Evolutionary conservation across 352 stramenopile genomes (phyloP), one percentile per base, ranked within the genome.

Genomic region (Globisporangium mamillatum): DNA sequence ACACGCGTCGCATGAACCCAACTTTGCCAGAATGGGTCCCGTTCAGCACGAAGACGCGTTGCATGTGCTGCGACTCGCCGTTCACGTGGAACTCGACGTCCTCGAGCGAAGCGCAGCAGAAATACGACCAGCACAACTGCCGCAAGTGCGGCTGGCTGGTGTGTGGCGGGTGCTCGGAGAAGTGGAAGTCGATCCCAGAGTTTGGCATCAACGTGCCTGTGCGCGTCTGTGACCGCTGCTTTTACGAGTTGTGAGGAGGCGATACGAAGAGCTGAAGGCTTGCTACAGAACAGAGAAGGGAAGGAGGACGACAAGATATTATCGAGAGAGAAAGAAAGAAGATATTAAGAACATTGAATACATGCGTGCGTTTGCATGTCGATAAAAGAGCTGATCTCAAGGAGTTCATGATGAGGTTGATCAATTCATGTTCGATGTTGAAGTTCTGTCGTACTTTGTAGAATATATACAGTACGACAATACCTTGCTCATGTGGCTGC

Each of bases 71-170:
- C 68, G 88, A 95, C 68, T 87, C 80, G 24, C 86, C 87, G 22
- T 96, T 96, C 68, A 96, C 89, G 55, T 96, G 89, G 89, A 94
- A 94, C 68, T 94, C 86, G 70, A 96, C 88, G 61, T 95, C 87
- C n/a, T 89, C 77, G 24, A 95, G 88, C 60, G 87, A 97, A 60
- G 89, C 91, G 2, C 91, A 97, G 70, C 82, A 92, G 61, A 94
- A 94, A 58, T 83, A 84, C 36, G 91, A 97, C 73, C 90, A 97
- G 73, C 89, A 97, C 77, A 97, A 97, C 66, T 97, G 91, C 72
- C 77, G 88, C 62, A 87, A 81, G 27, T 96, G 88, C 61, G 88
- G 88, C 18, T 84, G 76, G 52, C 77, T 96, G 27, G 84, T 94
- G 20, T 96, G 88, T 55, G 84, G 92, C 68, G 87, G 87, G n/a